phyloP scores from a whole-genome alignment of 169 alveolate species.

The Plasmodium coatneyi region DNA sequence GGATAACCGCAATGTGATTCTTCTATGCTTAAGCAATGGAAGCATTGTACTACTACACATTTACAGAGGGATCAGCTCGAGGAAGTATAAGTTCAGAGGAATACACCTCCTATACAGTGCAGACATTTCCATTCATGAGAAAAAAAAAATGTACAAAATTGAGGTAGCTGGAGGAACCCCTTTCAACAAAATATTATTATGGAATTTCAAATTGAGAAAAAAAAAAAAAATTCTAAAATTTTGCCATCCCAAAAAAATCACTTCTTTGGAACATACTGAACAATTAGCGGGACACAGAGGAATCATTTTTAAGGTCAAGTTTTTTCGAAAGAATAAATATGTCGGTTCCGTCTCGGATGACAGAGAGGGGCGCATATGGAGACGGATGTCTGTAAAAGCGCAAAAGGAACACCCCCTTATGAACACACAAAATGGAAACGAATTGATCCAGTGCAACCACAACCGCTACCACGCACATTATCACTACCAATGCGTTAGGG shows the following conservation, averaged over 20 bases:
- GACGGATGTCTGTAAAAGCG: not conserved
- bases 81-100: slow-evolving; percentile 41
- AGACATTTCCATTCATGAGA: slow-evolving; percentile 36
- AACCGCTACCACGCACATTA: not conserved
- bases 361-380: slow-evolving; percentile 69
- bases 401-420: not conserved
- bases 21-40: slow-evolving; percentile 57
- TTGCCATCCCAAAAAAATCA: not conserved
- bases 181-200: slow-evolving; percentile 55
- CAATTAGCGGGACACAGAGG: slow-evolving; percentile 69
- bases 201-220: slow-evolving; percentile 19
- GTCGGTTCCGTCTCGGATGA: slow-evolving; percentile 65
- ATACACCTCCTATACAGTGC: slow-evolving; percentile 68
- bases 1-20: not conserved
- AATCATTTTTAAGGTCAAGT: slow-evolving; percentile 65
- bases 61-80: slow-evolving; percentile 25
- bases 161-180: slow-evolving; percentile 68
- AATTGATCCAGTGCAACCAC: not conserved
- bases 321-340: slow-evolving; percentile 42
- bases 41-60: slow-evolving; percentile 37
- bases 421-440: not conserved
- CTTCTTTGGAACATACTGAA: slow-evolving; percentile 1
- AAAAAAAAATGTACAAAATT: slow-evolving; percentile 17
- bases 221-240: not conserved
- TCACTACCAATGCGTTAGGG: not conserved